Base-by-base conservation (phyloP, 345 rosid genomes). In the Rhodamnia argentea region DNA sequence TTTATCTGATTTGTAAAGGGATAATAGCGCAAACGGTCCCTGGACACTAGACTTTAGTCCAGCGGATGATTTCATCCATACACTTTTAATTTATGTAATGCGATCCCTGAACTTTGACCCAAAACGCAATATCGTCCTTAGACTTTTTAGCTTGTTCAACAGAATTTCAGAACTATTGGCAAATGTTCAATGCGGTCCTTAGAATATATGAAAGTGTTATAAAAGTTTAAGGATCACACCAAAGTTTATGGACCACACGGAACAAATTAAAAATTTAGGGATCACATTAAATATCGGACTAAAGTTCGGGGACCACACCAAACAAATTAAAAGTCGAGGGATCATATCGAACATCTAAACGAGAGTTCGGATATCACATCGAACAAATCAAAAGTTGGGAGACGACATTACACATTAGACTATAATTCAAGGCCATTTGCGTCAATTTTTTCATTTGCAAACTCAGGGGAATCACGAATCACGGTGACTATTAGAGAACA, bases 101-200 rank as follows among this genome's bases (percentile, higher is more conserved):
- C 2, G 56, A 3, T n/a, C n/a, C 6, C 0, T 0, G 1, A 64
- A 32, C 6, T 32, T 32, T 32, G 18, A 3, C 18, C 2, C 3
- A 0, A 64, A 14, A 10, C 8, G 0, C 0, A 64, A 29, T 8
- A 2, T 32, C 7, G 0, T 15, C 6, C 0, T 2, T 64, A 32
- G 4, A 64, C 1, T 4, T 64, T 32, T 32, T 62, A 29, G 29
- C 29, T 0, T 62, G 2, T 29, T 14, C 7, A 62, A 4, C 4
- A 1, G 27, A 3, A 4, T 29, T 9, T 0, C 5, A 14, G 16
- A 27, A 62, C 29, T 29, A 60, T 29, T 7, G 2, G 0, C 29
- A 64, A 53, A 54, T 18, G 7, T 6, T 54, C 23, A 54, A 18
- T 54, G 1, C 2, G 3, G 23, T 54, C 7, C 7, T 6, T 54